Base-by-base conservation (phyloP, 1,284 basidiomycete species). In the Exobasidium rhododendri region DNA sequence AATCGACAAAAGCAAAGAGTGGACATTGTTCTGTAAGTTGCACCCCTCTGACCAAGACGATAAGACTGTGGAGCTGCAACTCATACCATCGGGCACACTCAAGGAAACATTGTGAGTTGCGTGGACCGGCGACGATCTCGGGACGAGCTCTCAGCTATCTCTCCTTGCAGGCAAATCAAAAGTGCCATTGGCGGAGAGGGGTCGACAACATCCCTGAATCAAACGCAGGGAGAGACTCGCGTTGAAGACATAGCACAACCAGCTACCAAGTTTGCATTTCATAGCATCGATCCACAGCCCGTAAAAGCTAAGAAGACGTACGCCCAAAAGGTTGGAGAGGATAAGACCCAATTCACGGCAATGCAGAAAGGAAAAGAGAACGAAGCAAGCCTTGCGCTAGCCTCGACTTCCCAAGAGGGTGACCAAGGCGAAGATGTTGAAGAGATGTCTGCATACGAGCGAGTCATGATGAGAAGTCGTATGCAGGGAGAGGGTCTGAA, bases 401-500 rank as follows among this genome's bases (percentile, higher is more conserved):
- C 52, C 31, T 31, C 14, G 17, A 10, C 35, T 17, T 7, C 7
- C 20, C 10, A 31, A 7, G 29, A 7, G 22, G 24, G 22, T 7
- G 47, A 50, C 22, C 7, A 50, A 31, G 29, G 7, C 7, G 24
- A 50, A 50, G 47, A 50, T 7, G 47, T 10, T 7, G 10, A 50
- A 50, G 47, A 50, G 47, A 24, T 31, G 47, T 50, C 24, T 6
- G 40, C 43, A 31, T 58, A 45, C n/a, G 57, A 58, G 17, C 44
- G 45, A 17, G 24, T 58, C 2, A 58, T 58, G 57, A 46, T 46
- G 7, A 28, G 57, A 24, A 50, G 43, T 17, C 17, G 57, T 4
- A 51, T 51, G 43, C 57, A 58, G 28, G 57, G 57, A 14, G 57
- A 58, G 31, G 45, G 46, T 31, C 29, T 58, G n/a, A 58, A 58